Base-by-base conservation (phyloP, 2,329 filamentous ascomycete genomes). In the Penicillium sp. region DNA sequence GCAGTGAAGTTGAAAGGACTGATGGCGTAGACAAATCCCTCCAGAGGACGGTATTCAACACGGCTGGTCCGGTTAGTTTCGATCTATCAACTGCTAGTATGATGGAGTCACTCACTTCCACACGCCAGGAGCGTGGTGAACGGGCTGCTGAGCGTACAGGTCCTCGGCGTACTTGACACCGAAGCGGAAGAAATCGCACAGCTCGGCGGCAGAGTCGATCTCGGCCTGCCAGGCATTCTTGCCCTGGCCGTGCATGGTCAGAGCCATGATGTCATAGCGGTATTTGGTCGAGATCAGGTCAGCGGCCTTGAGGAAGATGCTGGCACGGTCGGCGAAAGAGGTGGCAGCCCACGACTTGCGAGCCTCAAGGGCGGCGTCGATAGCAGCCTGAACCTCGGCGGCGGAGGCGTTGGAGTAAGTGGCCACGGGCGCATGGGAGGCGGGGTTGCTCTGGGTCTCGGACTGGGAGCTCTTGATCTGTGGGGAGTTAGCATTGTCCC, bases 181-280 rank as follows among this genome's bases (percentile, higher is more conserved):
- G 76, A 96, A 76, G 65, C 89, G 82, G 67, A 97, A 75, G 72
- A 97, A 97, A 69, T 98, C 91, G 60, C 82, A 85, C 61, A 95
- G 73, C 77, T 98, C 93, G 7, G 91, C 91, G 17, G 91, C 91
- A 34, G 90, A 80, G 70, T 97, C 91, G 56, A 97, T 97, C 77
- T 98, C 91, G n/a, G 93, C 91, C 72, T 98, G 91, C 89, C 89
- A 97, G 41, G 88, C 88, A 69, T 96, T 97, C 81, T 97, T 97
- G 64, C 93, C 91, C 73, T 98, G 91, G 53, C 91, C 93, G 31
- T 95, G 77, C 82, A 97, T 95, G 12, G 93, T 96, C 39, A 88
- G 82, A 7, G 93, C 91, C 87, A 97, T 95, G 61, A 98, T 81
- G 49, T 96, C 88, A 72, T 95, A 96, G 66, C 93, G 82, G 73